phyloP scores from a whole-genome alignment of 805 yeast species.

The Nakazawaea molendinolei region DNA sequence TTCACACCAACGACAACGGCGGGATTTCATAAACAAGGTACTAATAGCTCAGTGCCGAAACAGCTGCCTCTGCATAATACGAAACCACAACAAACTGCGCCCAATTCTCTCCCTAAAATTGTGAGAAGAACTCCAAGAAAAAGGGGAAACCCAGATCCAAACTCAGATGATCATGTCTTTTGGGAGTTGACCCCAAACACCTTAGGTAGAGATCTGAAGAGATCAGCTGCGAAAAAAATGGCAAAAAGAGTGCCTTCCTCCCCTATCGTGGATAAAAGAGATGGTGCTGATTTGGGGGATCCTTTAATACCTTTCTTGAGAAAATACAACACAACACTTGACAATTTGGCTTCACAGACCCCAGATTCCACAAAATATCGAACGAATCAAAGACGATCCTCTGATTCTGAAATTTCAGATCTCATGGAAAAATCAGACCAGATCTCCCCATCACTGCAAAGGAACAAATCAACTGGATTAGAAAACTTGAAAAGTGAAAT shows the following conservation, averaged over 20 bases:
- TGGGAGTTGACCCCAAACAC: constrained; percentile 37
- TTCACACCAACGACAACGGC: constrained; percentile 10
- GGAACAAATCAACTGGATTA: constrained; percentile 32
- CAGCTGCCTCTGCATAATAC: no score
- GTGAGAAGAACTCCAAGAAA: constrained; percentile 9
- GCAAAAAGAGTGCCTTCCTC: constrained; percentile 30
- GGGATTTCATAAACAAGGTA: not conserved
- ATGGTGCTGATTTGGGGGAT: constrained; percentile 14
- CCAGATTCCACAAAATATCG: constrained; percentile 23
- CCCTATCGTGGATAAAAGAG: constrained; percentile 28
- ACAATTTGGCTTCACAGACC: constrained; percentile 24
- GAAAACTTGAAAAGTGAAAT: not conserved
- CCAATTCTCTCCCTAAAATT: not conserved
- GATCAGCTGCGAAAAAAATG: constrained; percentile 9
- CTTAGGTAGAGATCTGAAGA: constrained; percentile 13
- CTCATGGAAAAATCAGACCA: constrained; percentile 18
- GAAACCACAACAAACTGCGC: no score
- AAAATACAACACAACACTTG: constrained; percentile 35
- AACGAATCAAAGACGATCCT: constrained; percentile 26
- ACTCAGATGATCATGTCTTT: constrained; percentile 29
- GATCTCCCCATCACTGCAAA: constrained; percentile 27
- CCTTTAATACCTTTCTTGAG: constrained; percentile 23
- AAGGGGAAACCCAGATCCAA: constrained; percentile 15
- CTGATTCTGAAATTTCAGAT: constrained; percentile 22
- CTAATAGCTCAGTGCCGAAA: no score